A percentile compares a stretch with the other conserved stretches of the same genome.
Conservation (phyloP, 306 rosid genomes). For the Abrus precatorius region DNA sequence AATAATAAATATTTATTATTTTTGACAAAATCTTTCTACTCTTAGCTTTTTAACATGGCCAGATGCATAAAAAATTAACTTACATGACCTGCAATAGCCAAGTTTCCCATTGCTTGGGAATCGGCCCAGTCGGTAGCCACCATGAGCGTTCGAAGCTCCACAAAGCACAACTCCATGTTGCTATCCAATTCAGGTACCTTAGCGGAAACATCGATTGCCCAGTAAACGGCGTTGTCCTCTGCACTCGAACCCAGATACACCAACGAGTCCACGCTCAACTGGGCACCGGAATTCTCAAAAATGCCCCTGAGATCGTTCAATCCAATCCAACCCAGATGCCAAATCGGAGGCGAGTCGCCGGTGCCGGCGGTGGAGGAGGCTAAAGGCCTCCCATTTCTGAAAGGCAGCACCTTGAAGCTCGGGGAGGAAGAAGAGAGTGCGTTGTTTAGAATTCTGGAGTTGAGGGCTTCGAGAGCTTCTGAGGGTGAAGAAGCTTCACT, state of each 20-base stretch:
- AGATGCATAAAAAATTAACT: slow-evolving; percentile 36
- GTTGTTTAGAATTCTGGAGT: slow-evolving; percentile 54
- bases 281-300: slow-evolving; percentile 55
- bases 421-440: slow-evolving; percentile 59
- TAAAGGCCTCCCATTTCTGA: slow-evolving; percentile 72
- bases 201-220: slow-evolving; percentile 84
- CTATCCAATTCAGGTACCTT: slow-evolving; percentile 60
- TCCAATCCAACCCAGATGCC: slow-evolving; percentile 84
- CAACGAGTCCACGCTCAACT: slow-evolving; percentile 65
- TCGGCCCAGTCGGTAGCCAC: slow-evolving; percentile 93
- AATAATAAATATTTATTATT: too few species aligned
- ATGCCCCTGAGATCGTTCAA: slow-evolving; percentile 62
- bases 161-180: slow-evolving; percentile 56
- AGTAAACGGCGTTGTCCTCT: slow-evolving; percentile 71
- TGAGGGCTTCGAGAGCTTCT: slow-evolving; percentile 71
- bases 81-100: slow-evolving; percentile 96
- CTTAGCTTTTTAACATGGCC: too few species aligned
- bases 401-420: slow-evolving; percentile 76
- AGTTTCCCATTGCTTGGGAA: slow-evolving; percentile 62
- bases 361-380: slow-evolving; percentile 58
- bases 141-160: slow-evolving; percentile 88
- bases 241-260: slow-evolving; percentile 76
- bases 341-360: slow-evolving; percentile 55
- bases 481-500: slow-evolving; percentile 66
- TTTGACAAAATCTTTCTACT: too few species aligned